Conservation (phyloP, 805 yeast species). For the Debaryomyces maramus region DNA sequence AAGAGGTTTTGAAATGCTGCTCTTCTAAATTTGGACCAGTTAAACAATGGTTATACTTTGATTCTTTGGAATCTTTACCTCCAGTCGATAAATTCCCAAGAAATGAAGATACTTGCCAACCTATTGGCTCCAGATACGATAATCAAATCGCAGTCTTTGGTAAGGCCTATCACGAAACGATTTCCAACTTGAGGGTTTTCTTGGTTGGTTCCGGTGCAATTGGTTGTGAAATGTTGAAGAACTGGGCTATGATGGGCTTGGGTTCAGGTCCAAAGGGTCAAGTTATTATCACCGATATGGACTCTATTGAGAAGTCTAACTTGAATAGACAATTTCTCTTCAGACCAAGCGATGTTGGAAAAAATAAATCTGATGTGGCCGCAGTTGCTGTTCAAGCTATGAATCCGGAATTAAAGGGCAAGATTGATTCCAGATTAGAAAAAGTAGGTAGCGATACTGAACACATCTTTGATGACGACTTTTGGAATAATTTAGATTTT, state of each 20-base stretch:
- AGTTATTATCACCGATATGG: conserved; percentile 87
- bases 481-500: conserved; percentile 82
- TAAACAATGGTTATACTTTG: conserved; percentile 89
- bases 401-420: conserved; percentile 82
- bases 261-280: conserved; percentile 90
- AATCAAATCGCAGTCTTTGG: conserved; percentile 96
- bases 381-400: conserved; percentile 77
- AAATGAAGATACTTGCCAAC: conserved; percentile 69
- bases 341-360: conserved; percentile 92
- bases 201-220: conserved; percentile 98
- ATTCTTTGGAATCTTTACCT: conserved; percentile 90
- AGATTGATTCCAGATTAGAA: conserved; percentile 73
- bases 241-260: conserved; percentile 96
- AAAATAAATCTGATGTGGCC: conserved; percentile 86
- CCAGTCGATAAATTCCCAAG: conserved; percentile 55
- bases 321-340: conserved; percentile 95
- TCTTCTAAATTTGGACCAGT: conserved; percentile 95
- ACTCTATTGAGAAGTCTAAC: conserved; percentile 92
- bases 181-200: conserved; percentile 80
- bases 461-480: conserved; percentile 74
- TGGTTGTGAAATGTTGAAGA: conserved; percentile 97
- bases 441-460: conserved; percentile 96
- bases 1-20: conserved; percentile 92
- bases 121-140: conserved; percentile 83
- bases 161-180: conserved; percentile 63